Conservation (phyloP, 2,329 filamentous ascomycete genomes). For the Penicillium sp. region DNA sequence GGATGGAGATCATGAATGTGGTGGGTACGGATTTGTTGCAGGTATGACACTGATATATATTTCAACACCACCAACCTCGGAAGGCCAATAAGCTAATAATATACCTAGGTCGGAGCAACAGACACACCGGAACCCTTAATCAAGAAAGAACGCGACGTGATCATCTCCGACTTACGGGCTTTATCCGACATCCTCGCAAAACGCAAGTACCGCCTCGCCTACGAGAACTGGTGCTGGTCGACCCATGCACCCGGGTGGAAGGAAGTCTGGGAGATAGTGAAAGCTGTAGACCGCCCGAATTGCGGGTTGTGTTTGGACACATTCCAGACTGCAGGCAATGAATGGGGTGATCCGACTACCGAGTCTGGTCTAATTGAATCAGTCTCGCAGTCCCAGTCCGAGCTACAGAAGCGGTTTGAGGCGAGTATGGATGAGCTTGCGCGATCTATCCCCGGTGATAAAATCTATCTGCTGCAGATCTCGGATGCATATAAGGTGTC, state of each 20-base stretch:
- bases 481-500: slow-evolving; percentile 69
- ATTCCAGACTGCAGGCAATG: slow-evolving; percentile 70
- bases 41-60: slow-evolving; percentile 40
- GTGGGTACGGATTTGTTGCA: slow-evolving; percentile 70
- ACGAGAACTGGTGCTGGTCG: slow-evolving; percentile 83
- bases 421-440: slow-evolving; percentile 58
- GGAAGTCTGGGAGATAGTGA: slow-evolving; percentile 67
- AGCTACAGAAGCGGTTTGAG: slow-evolving; percentile 54
- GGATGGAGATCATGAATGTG: slow-evolving; percentile 70
- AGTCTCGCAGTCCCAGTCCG: slow-evolving; percentile 42
- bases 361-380: slow-evolving; percentile 58
- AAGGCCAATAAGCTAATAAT: not conserved
- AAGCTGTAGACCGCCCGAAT: slow-evolving; percentile 62
- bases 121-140: slow-evolving; percentile 60
- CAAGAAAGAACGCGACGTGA: slow-evolving; percentile 47
- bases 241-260: slow-evolving; percentile 68
- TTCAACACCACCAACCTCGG: rapidly evolving
- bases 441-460: slow-evolving; percentile 61
- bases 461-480: slow-evolving; percentile 73
- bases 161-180: slow-evolving; percentile 62
- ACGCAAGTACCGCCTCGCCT: slow-evolving; percentile 63
- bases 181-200: slow-evolving; percentile 62
- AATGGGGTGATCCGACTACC: slow-evolving; percentile 72
- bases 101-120: slow-evolving; percentile 58
- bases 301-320: slow-evolving; percentile 75